Evolutionary conservation across 1,139 yeast species (phyloP).

Genomic region (Debaryomyces subglobosus): DNA sequence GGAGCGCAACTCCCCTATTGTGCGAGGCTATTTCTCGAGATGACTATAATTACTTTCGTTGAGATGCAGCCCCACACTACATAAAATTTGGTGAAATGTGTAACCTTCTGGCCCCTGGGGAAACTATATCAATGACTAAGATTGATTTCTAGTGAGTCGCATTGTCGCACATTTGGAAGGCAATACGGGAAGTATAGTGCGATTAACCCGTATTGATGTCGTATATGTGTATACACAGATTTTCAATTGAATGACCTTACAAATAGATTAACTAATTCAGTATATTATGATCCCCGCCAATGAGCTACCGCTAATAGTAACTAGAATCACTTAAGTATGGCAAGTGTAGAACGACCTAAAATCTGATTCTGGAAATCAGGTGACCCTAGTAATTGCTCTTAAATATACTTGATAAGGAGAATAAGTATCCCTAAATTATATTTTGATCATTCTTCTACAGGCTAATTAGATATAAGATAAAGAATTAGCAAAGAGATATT

Average conservation of each 20-base stretch:
- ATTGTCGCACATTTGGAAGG: background rate
- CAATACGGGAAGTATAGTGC: background rate
- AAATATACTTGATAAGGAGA: conserved; percentile 8
- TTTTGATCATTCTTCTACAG: background rate
- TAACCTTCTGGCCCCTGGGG: background rate
- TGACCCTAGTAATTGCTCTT: conserved; percentile 5
- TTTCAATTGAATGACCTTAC: conserved; percentile 7
- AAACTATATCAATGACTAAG: background rate
- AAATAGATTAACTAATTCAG: conserved; percentile 1
- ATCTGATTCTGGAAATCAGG: background rate
- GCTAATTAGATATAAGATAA: background rate
- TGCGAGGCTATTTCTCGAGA: background rate
- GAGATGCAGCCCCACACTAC: background rate
- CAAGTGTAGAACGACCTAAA: background rate
- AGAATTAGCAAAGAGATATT: conserved; percentile 1
- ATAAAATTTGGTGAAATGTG: background rate
- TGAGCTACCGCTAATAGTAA: conserved; percentile 1
- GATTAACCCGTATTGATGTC: conserved; percentile 4
- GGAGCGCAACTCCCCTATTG: background rate
- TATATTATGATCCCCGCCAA: conserved; percentile 4
- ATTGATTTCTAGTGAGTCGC: background rate
- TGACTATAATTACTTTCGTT: background rate
- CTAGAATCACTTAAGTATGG: conserved; percentile 4
- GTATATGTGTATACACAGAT: conserved; percentile 6
- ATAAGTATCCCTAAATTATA: conserved; percentile 3